Evolutionary conservation across 495 filamentous ascomycete genomes (phyloP), one percentile per base, ranked within the genome.

Genomic region (Aspergillus funiculosus): DNA sequence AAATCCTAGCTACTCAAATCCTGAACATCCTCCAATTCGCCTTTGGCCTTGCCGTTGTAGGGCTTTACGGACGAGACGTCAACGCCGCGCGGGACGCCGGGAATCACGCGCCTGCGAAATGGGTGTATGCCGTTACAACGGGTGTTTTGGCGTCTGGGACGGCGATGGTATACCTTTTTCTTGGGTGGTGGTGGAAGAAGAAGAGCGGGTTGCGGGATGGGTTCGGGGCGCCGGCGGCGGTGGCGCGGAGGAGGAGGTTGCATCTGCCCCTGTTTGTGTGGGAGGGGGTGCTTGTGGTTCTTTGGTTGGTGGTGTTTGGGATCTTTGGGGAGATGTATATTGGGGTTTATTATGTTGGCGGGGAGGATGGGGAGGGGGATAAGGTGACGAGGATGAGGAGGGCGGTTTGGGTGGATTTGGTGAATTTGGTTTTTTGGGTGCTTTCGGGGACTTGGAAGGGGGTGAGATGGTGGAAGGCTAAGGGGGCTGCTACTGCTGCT

Each of bases 271-370:
- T 68, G 39, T 87, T 86, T 62, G 71, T 61, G 27, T 89, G 85
- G 86, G 87, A 87, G 62, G 54, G 67, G 21, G 55, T 88, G 0
- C 62, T 92, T 2, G 86, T 58, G 53, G 67, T 89, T 21, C 69
- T 94, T 10, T 94, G 83, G 84, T 75, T 85, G 56, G 77, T 77
- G 2, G 71, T 92, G 29, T 94, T 95, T 63, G 88, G 87, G 17
- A 56, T 88, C 21, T 94, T 94, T 62, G 89, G 79, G 38, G 78
- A 79, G 61, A 76, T 86, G 72, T 94, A 83, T 71, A 83, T 92
- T 64, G 61, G 81, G 43, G 76, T 77, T 38, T 60, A 86, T 51
- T 56, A 82, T 6, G 68, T 79, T 46, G 78, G 77, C 18, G 68
- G 38, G 31, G 22, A 86, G 59, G 69, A 80, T 46, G 77, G 77